phyloP scores from a whole-genome alignment of 768 basidiomycete species.

The Exidia glandulosa region DNA sequence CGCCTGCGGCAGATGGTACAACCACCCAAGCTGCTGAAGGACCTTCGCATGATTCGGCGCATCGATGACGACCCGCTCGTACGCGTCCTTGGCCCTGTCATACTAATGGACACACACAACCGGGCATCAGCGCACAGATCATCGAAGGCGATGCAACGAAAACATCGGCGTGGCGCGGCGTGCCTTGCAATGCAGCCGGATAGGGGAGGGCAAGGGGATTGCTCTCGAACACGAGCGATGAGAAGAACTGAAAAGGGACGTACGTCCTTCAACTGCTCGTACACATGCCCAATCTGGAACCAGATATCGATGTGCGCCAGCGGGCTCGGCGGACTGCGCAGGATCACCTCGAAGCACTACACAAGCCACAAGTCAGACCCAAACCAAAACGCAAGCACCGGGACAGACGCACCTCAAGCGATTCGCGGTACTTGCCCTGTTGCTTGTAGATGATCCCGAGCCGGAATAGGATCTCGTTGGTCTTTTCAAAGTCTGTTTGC shows the following conservation, averaged over 20 bases:
- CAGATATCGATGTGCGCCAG: slow-evolving; percentile 96
- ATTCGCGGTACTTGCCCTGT: slow-evolving; percentile 85
- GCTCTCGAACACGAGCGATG: slow-evolving; percentile 4
- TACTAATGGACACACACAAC: slow-evolving; percentile 41
- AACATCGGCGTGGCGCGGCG: not conserved
- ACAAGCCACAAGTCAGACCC: slow-evolving; percentile 18
- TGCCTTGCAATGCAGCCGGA: not conserved
- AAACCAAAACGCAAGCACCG: not conserved
- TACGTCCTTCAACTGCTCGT: slow-evolving; percentile 95
- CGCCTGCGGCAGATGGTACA: slow-evolving; percentile 92
- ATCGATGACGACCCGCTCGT: slow-evolving; percentile 87
- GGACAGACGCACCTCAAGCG: slow-evolving; percentile 42
- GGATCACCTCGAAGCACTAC: slow-evolving; percentile 88
- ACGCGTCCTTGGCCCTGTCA: slow-evolving; percentile 83
- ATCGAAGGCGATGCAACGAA: not conserved
- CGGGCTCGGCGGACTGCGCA: slow-evolving; percentile 89
- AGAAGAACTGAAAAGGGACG: slow-evolving; percentile 15
- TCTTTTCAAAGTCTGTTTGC: slow-evolving; percentile 88
- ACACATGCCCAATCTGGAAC: slow-evolving; percentile 99
- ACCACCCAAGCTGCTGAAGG: slow-evolving; percentile 93
- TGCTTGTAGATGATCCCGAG: slow-evolving; percentile 99
- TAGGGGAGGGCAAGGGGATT: slow-evolving; percentile 16
- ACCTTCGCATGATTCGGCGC: slow-evolving; percentile 95
- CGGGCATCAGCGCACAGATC: not conserved
- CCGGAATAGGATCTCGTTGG: slow-evolving; percentile 96